A percentile compares a stretch with the other conserved stretches of the same genome.
Evolutionary conservation across 352 stramenopile species (phyloP).

Genomic region (Aphanomyces euteiches): DNA sequence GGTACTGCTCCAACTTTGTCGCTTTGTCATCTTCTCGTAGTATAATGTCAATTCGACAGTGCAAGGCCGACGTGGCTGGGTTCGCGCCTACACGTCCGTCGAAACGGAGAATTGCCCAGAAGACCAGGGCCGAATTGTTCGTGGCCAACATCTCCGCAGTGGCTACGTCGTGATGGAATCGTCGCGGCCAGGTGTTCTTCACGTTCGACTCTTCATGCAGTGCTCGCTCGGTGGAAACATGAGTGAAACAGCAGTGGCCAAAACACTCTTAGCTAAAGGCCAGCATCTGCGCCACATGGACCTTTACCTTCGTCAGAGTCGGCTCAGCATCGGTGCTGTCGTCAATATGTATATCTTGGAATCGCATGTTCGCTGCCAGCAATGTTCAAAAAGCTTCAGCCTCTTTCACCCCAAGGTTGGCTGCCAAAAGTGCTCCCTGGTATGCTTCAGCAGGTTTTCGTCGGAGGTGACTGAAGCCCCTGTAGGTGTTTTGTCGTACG

Average conservation of each 20-base stretch:
- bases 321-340: neutral
- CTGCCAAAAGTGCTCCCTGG: neutral
- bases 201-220: slow-evolving; percentile 3
- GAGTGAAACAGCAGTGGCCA: neutral
- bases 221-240: neutral
- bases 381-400: neutral
- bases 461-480: neutral
- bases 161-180: slow-evolving; percentile 19
- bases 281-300: neutral
- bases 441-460: neutral
- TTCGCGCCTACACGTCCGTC: slow-evolving; percentile 13
- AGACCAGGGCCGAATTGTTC: neutral
- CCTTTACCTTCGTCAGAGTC: neutral
- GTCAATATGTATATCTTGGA: neutral
- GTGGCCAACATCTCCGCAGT: slow-evolving; percentile 1
- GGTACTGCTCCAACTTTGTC: slow-evolving; percentile 5
- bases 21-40: neutral
- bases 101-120: neutral
- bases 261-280: slow-evolving; percentile 1
- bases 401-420: neutral
- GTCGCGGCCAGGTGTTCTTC: slow-evolving; percentile 1
- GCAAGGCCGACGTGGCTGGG: slow-evolving; percentile 12
- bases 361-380: neutral
- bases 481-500: neutral
- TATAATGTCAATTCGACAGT: neutral